phyloP scores from a whole-genome alignment of 768 basidiomycete species.

The Kwoniella bestiolae region DNA sequence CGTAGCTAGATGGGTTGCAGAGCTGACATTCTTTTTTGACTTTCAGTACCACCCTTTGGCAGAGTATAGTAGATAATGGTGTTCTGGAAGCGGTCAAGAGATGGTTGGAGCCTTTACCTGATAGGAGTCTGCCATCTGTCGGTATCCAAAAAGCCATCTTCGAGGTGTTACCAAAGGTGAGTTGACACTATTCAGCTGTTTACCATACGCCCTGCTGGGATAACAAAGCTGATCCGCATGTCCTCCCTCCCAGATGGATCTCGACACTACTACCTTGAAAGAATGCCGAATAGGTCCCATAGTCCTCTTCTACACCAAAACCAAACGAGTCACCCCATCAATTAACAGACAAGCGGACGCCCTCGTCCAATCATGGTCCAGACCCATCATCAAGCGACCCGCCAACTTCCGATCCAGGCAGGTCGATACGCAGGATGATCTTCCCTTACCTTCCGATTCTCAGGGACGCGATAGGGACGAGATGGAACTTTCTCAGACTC shows the following conservation, averaged over 20 bases:
- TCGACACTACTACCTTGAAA: slow-evolving; percentile 86
- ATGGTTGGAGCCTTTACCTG: slow-evolving; percentile 94
- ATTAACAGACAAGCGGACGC: slow-evolving; percentile 80
- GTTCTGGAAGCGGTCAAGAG: slow-evolving; percentile 83
- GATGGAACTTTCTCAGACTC: slow-evolving; percentile 6
- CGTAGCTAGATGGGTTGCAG: background rate
- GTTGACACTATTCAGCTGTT: slow-evolving; percentile 11
- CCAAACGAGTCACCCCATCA: slow-evolving; percentile 81
- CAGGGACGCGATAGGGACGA: slow-evolving; percentile 1
- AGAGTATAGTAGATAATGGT: slow-evolving; percentile 87
- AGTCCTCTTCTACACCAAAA: slow-evolving; percentile 93
- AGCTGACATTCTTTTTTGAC: background rate
- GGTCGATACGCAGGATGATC: slow-evolving; percentile 21
- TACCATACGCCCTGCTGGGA: background rate
- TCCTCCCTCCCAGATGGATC: slow-evolving; percentile 69
- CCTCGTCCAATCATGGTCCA: slow-evolving; percentile 66
- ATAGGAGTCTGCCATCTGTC: slow-evolving; percentile 87
- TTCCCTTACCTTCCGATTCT: background rate
- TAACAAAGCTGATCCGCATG: slow-evolving; percentile 10
- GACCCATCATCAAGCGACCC: slow-evolving; percentile 52
- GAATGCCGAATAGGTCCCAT: slow-evolving; percentile 87
- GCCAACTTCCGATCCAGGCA: slow-evolving; percentile 31
- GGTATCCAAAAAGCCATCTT: slow-evolving; percentile 95
- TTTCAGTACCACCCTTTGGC: slow-evolving; percentile 75
- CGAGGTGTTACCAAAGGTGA: slow-evolving; percentile 69